Evolutionary conservation across 441 rosid species (phyloP), one percentile per base, ranked within the genome.

Genomic region (Eruca vesicaria): DNA sequence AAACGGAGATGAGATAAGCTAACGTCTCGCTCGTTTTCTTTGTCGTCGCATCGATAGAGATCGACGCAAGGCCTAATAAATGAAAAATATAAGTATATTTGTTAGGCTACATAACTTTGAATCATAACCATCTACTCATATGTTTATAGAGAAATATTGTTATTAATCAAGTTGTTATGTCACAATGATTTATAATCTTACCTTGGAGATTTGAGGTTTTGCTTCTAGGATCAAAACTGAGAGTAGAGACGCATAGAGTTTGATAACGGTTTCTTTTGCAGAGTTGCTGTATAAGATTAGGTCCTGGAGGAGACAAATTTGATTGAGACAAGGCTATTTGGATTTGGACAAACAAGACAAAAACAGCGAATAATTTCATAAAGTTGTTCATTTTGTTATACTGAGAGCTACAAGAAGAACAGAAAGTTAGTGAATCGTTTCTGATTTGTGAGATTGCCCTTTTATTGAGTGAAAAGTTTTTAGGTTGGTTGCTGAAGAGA

Each of bases 181-280:
- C 50, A n/a, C 50, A 43, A 43, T 43, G 50, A 43, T 43, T 45
- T 23, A 1, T 23, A 23, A 12, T 35, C 9, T 64, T 2, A 77
- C 81, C 74, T 72, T 61, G 55, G 32, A 55, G 26, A 72, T 78
- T n/a, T 9, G 78, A 55, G 28, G 53, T n/a, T 41, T 61, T 64
- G 68, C 77, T 72, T 61, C 73, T 53, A 11, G 78, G 74, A 41
- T 72, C 70, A 21, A 21, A 43, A 53, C 8, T 72, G 32, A 78
- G 81, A 21, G 71, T 67, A 18, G 74, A 67, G 41, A 55, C 3
- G 61, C 81, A 78, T 16, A 78, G 66, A 8, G 28, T 9, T 67
- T 62, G 66, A 2, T 72, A 72, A 68, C 26, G 70, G 66, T 61
- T 78, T 20, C 1, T 62, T 67, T 62, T 55, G 67, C 81, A 73